Evolutionary conservation across 805 yeast species (phyloP), one percentile per base, ranked within the genome.

Genomic region (Zygosaccharomyces gambellarensis): DNA sequence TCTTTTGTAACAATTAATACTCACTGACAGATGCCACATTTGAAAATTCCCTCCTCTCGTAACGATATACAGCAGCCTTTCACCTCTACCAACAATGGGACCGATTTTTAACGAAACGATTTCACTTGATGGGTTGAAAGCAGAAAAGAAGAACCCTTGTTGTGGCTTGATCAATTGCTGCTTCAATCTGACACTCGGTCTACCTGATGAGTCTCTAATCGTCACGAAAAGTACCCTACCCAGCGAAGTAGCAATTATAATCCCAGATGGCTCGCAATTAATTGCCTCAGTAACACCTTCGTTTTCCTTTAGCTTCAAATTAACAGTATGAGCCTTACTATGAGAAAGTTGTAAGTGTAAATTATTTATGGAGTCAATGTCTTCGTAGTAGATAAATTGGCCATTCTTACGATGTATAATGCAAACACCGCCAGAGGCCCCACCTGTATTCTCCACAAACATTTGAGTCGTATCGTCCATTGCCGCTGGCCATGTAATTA

Each of bases 231-330:
- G 63, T 39, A 84, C 79, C 51, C 90, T 73, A 22, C 88, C 88
- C 52, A 78, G 70, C 3, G 86, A 79, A 0, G 97, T 88, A 6
- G 89, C 78, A 7, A 85, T 60, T 0, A 84, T 72, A 4, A 88
- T 71, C 2, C 96, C 96, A 1, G 85, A 80, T 0, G 94, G 90
- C 54, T 82, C 88, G 9, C 84, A 74, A 51, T 78, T 78, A 47
- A 80, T 79, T 1, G 84, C 76, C 34, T 73, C 58, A 1, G 81
- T 77, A 14, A 89, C 71, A 28, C 64, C 61, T 62, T 90, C 97
- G 36, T 50, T 46, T 17, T 59, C 60, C 28, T 58, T 56, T 14
- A 65, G 45, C 22, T 54, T 57, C 34, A 66, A 43, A 41, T 53
- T 54, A 22, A 64, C 36, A 4, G 42, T 50, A 43, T 64, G 65